Evolutionary conservation across 2,329 filamentous ascomycete genomes (phyloP).

Genomic region (Coccinonectria pachysandricola): DNA sequence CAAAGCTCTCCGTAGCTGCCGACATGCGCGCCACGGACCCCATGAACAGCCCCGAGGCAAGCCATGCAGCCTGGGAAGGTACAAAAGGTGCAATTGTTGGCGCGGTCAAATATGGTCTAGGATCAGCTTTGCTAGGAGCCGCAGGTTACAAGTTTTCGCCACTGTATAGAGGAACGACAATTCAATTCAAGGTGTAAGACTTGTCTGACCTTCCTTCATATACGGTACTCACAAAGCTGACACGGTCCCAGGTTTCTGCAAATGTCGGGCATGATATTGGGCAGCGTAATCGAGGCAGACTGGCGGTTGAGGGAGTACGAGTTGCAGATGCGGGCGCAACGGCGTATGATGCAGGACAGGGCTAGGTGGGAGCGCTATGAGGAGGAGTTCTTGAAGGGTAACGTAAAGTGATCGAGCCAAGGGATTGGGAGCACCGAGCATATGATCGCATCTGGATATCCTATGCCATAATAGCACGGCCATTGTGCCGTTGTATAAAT

Average conservation of each 20-base stretch:
- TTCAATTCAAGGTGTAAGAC: conserved; percentile 71
- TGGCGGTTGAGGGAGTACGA: conserved; percentile 57
- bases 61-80: conserved; percentile 62
- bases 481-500: conserved; percentile 6
- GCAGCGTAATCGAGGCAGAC: conserved; percentile 68
- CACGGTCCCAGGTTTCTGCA: conserved; percentile 63
- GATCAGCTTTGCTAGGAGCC: conserved; percentile 50
- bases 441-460: too few relatives aligned
- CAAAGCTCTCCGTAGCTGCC: conserved; percentile 2
- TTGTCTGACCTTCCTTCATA: too few relatives aligned
- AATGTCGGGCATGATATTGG: conserved; percentile 78
- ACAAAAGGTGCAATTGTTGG: conserved; percentile 55
- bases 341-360: conserved; percentile 51
- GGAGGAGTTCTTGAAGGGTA: conserved; percentile 42
- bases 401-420: conserved; percentile 27
- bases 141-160: conserved; percentile 56
- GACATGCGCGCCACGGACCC: conserved; percentile 31
- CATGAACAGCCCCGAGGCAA: conserved; percentile 55
- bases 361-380: conserved; percentile 61
- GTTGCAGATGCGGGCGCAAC: conserved; percentile 51
- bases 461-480: conserved; percentile 11
- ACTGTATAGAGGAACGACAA: conserved; percentile 59
- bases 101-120: conserved; percentile 63
- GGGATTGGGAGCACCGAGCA: too few relatives aligned
- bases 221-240: too few relatives aligned